Percentiles rank a stretch among this genome's conserved stretches.
Conservation (phyloP, 208 protist genomes). For the Crithidia fasciculata region DNA sequence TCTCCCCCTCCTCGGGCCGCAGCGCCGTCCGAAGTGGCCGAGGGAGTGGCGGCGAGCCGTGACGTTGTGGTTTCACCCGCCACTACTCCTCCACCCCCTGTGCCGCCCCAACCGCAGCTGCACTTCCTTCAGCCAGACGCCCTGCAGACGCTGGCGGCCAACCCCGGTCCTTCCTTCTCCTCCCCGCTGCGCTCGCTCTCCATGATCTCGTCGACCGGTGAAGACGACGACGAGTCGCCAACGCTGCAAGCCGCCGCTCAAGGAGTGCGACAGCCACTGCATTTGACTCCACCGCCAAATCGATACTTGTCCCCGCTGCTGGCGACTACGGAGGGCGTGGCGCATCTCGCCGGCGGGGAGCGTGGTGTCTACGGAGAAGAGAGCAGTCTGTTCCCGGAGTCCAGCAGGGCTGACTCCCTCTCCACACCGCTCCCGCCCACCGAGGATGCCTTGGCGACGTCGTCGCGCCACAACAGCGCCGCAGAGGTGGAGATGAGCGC, state of each 20-base stretch:
- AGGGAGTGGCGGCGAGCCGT: no score
- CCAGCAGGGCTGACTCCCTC: no score
- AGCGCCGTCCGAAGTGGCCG: no score
- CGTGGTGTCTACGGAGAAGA: no score
- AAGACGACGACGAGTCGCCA: neutral
- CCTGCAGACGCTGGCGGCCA: neutral
- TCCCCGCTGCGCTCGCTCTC: slow-evolving; percentile 3
- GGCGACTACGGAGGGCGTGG: neutral
- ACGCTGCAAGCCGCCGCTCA: neutral
- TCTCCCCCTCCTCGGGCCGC: no score
- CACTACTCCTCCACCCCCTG: neutral
- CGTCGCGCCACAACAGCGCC: neutral
- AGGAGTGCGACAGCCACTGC: slow-evolving; percentile 7
- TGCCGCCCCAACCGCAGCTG: neutral
- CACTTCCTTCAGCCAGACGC: neutral
- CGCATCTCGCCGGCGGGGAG: no score
- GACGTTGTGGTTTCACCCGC: no score
- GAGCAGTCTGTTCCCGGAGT: no score
- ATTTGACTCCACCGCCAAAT: neutral
- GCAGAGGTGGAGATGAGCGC: neutral
- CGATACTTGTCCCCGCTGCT: slow-evolving; percentile 9
- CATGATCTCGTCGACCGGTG: neutral
- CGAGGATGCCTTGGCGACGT: no score
- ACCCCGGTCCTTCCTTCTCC: slow-evolving; percentile 9
- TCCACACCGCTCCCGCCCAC: no score